Base-by-base conservation (phyloP, 2,329 filamentous ascomycete species). In the Sporothrix brasiliensis region DNA sequence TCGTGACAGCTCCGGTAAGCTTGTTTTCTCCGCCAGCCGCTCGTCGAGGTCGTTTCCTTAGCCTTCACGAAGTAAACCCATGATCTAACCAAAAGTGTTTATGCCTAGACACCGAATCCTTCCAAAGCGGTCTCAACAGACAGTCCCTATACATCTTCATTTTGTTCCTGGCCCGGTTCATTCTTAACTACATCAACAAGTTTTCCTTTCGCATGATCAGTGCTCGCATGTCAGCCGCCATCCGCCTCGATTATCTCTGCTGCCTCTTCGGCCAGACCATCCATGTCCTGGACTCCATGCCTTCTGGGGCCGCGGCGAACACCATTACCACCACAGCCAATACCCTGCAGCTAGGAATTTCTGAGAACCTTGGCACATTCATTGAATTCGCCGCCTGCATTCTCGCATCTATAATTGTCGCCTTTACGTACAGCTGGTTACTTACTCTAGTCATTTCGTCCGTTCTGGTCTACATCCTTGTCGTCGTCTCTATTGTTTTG, bases 131-230 rank as follows among this genome's bases (percentile, higher is more conserved):
- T 13, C 74, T 87, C 44, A 82, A 87, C 73, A 79, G 74, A 63
- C 80, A 85, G 71, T 78, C 86, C 78, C 80, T 93, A 0, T 92
- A 89, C 78, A 88, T 93, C 75, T 85, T 93, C 69, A 87, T 88
- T 69, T 81, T 93, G 7, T 93, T 93, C 77, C 78, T 93, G 53
- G 90, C 81, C 16, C 87, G 89, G 63, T 89, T 91, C 74, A 76
- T 80, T 21, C 80, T 91, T 53, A 87, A 86, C 72, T 92, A 92
- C 69, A 74, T 78, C 73, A 76, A 75, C 75, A 80, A 80, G 83
- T 87, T 89, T 74, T 81, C 81, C 50, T 88, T 88, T 73, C 86
- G 88, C 27, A 84, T 89, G 77, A 87, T 88, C 71, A 87, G 87
- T 30, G 86, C 89, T 70, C 83, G 87, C 41, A 82, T 89, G 73